Evolutionary conservation across 495 filamentous ascomycete genomes (phyloP), one percentile per base, ranked within the genome.

Genomic region (Xylaria nigripes): DNA sequence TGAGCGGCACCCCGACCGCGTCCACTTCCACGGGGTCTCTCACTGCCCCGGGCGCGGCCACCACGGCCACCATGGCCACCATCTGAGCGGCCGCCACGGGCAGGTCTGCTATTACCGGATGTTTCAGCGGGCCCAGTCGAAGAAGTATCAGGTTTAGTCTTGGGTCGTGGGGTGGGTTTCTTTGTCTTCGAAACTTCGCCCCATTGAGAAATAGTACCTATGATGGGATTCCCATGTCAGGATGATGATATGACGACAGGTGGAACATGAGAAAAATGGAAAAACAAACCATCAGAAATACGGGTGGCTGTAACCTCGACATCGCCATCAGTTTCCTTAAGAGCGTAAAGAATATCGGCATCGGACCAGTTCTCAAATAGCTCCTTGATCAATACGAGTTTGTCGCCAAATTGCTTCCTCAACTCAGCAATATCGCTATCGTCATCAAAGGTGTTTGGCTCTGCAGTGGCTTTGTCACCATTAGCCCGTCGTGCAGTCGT

Each of bases 361-460:
- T 91, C 84, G 46, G 91, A 87, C 91, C 90, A 95, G 68, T 87
- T 82, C 23, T 89, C 81, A 76, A 95, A 95, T 74, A 97, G 80
- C 65, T 95, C 92, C 68, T 87, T 89, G 65, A 97, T 82, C 55
- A 77, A 82, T 47, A 70, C 73, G 58, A 96, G 74, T 69, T 90
- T 84, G 57, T 69, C 64, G 58, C 84, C 77, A 68, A 95, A 95
- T 61, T 86, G 81, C 74, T 86, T 88, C 79, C 94, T 95, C 70
- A 97, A 82, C 68, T 93, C 80, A 52, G 85, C 89, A 50, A 97
- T 76, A 72, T 99, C 92, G 61, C 89, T 84, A 64, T 95, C 87
- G 51, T 96, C 91, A 68, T 92, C 87, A 57, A 80, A 74, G 58
- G 78, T 68, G 43, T 63, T 55, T 38, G 78, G 73, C 55, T 81